Base-by-base conservation (phyloP, 176 grass and related monocot species). In the Juncus effusus region DNA sequence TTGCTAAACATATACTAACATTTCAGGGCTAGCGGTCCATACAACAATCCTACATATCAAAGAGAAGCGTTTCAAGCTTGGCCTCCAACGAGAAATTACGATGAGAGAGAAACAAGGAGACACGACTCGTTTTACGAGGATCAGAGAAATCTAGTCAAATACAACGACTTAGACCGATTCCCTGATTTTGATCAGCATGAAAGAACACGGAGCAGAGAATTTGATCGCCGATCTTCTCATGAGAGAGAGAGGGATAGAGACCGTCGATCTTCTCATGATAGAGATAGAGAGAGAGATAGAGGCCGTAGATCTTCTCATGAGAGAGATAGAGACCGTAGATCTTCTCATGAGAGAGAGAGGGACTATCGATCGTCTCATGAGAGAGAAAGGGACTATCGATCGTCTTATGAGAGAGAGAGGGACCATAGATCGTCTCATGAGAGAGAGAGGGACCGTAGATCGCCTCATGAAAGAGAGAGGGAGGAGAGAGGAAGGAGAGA, bases 21-120 rank as follows among this genome's bases (percentile, higher is more conserved):
- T 75, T 87, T 38, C 86, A 99, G 89, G 83, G 61, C 75, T 86
- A 70, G 73, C 73, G 85, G 78, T 65, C 84, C 94, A 62, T 89
- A 90, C 70, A 79, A 72, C 61, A 83, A 87, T 78, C 76, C 79
- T 47, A 63, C 59, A 37, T 89, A 89, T 77, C 77, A 77, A 69
- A 97, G 85, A 80, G 78, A 71, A 77, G 73, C 75, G 61, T 87
- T 82, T 68, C 76, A 51, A 44, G 83, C 84, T 62, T 93, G 83
- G 89, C 64, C 86, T 85, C 82, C 92, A 11, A 83, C 72, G 74
- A 78, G 81, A 82, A 85, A 85, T 76, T 85, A 82, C 80, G 69
- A 79, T 69, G 37, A 78, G 44, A 94, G 81, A 74, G 80, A 90
- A 58, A 83, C 82, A 15, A 90, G 81, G 84, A 99, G 85, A 67